Base-by-base conservation (phyloP, 1,139 yeast species). In the Taphrina flavorubra region DNA sequence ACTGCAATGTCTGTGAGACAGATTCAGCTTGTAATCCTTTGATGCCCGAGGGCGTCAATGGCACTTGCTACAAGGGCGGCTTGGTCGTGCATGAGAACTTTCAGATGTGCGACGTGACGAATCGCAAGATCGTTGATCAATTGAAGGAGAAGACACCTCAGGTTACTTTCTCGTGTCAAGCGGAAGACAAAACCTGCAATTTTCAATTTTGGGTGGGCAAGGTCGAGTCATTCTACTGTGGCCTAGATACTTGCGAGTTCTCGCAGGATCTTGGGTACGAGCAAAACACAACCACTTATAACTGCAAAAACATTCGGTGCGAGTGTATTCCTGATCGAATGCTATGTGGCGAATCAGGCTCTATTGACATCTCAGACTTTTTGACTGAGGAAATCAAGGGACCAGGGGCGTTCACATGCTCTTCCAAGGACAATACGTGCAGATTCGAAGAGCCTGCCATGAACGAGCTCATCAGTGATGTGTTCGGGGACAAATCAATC, bases 161-260 rank as follows among this genome's bases (percentile, higher is more conserved):
- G 76, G 97, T 91, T 0, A 92, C 97, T 0, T 94, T 94, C 78
- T 84, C 92, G 59, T 94, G 99, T 80, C 87, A 90, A 75, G 85
- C 81, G 73, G 84, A 90, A 0, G 81, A 86, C 0, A 85, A 79
- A 31, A 78, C 78, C 16, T 94, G 99, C 79, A 87, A 91, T 76
- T 92, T 94, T 79, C 98, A 94, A 78, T 92, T 94, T 77, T 94
- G 99, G 99, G 90, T 94, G 70, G 97, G 88, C 73, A 86, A 91
- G 77, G 81, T 83, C 66, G 99, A 94, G 77, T 88, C 96, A 69
- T 94, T 94, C 77, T 94, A 86, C 77, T 94, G 99, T 80, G 95
- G 89, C 55, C 83, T 94, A 74, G 80, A 84, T 69, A 79, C 82
- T 40, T 94, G 99, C 81, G 82, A 82, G 20, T 89, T 88, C 75